phyloP scores from a whole-genome alignment of 2,329 filamentous ascomycete species.

The Botrytis sinoallii region DNA sequence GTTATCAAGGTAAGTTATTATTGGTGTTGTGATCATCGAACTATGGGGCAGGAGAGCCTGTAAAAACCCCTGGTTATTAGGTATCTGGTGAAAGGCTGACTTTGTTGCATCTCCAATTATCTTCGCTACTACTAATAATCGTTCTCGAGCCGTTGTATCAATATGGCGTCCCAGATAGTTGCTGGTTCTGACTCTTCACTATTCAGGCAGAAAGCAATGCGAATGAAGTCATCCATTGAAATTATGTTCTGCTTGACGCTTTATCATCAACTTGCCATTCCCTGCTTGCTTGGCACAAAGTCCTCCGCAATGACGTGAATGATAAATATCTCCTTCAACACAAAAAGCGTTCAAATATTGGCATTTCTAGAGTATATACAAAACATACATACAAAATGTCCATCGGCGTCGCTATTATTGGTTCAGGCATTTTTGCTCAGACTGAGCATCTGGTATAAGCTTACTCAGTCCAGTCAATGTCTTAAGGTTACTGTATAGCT shows the following conservation, averaged over 20 bases:
- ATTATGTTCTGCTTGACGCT: neutral
- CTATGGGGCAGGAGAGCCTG: neutral
- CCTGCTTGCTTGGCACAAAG: neutral
- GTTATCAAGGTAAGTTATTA: neutral
- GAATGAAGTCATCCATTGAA: neutral
- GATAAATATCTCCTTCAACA: neutral
- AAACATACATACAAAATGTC: constrained; percentile 33
- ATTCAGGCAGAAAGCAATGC: neutral
- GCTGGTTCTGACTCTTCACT: neutral
- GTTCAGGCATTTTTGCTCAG: constrained; percentile 60
- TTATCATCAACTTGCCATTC: neutral
- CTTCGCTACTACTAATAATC: neutral
- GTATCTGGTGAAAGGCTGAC: too few species aligned
- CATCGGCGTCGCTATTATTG: constrained; percentile 58
- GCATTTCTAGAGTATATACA: neutral
- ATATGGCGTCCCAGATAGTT: neutral
- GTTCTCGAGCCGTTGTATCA: neutral
- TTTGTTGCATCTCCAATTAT: neutral
- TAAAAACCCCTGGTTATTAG: neutral
- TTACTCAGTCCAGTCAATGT: constrained; percentile 22
- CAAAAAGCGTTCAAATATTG: neutral
- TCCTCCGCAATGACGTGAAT: neutral
- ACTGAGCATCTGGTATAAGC: constrained; percentile 53
- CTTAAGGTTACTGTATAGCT: neutral
- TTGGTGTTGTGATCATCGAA: neutral